Base-by-base conservation (phyloP, 495 filamentous ascomycete species). In the Neurospora intermedia region DNA sequence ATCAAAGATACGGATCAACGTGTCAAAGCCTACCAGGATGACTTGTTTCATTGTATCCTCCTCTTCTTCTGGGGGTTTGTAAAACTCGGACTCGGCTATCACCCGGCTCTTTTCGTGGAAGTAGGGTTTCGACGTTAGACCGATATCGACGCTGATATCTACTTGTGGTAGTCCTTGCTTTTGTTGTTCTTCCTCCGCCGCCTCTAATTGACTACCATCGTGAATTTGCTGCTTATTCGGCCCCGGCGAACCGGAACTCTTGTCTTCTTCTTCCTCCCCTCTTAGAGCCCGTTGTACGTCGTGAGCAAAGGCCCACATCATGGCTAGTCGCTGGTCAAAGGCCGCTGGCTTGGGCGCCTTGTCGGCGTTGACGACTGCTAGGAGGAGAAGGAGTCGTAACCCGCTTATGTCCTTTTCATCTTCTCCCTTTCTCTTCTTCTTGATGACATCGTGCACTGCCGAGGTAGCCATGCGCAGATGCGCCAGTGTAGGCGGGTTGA, bases 311-410 rank as follows among this genome's bases (percentile, higher is more conserved):
- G 93, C 79, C 66, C 88, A 88, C 94, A 99, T 97, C 91, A 98
- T 93, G 11, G 85, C 87, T 10, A 99, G 82, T 5, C 95, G 87
- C 75, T 97, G 89, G 74, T 91, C 90, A 76, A 97, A 97, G 0
- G 85, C 77, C 3, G 94, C 94, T 0, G 95, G 93, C 74, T 92
- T 93, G 39, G 92, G 86, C 11, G 92, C 89, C 78, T 99, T 99
- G 79, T 99, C 95, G 2, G 94, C 95, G 85, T 99, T 99, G 74
- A 95, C 91, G 39, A 92, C 92, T 1, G 93, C 91, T 27, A 98
- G 90, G 0, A 99, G 86, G 0, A 99, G 86, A 1, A 99, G 83
- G 3, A 98, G 77, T 0, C 93, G 86, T 20, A 87, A 82, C 3
- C 72, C 75, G 39, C 42, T 76, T 15, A 74, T 69, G 20, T 71